Percentiles rank a stretch among this genome's conserved stretches.
Conservation (phyloP, 2,329 filamentous ascomycete species). For the Alternaria burnsii region DNA sequence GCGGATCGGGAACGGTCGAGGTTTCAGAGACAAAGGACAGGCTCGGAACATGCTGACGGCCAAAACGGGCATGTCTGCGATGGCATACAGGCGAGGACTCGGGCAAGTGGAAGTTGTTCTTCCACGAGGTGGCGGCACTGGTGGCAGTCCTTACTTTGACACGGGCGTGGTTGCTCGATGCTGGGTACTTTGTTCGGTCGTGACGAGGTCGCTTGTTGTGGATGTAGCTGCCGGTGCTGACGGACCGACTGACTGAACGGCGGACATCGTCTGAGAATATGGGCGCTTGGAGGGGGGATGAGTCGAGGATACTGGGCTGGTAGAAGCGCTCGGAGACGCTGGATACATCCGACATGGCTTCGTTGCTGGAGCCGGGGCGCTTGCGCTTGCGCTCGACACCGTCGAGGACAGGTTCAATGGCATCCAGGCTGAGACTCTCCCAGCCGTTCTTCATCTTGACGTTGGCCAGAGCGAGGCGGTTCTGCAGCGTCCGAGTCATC, state of each 20-base stretch:
- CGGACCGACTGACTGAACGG: constrained; percentile 61
- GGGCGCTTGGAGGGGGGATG: constrained; percentile 82
- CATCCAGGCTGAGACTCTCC: constrained; percentile 87
- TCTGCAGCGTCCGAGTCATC: constrained; percentile 93
- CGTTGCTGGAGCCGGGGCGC: constrained; percentile 70
- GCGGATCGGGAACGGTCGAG: constrained; percentile 70
- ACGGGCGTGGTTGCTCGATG: constrained; percentile 69
- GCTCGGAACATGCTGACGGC: constrained; percentile 73
- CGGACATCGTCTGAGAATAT: constrained; percentile 85
- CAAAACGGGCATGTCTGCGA: constrained; percentile 75
- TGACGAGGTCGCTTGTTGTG: constrained; percentile 50
- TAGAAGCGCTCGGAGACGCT: constrained; percentile 81
- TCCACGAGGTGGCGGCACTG: constrained; percentile 72
- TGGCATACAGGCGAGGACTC: constrained; percentile 88
- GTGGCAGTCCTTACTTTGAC: constrained; percentile 70
- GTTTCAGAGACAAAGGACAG: constrained; percentile 81
- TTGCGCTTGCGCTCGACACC: constrained; percentile 76
- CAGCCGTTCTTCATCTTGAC: constrained; percentile 97
- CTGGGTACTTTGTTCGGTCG: constrained; percentile 45
- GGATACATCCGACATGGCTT: constrained; percentile 85
- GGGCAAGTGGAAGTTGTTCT: constrained; percentile 76
- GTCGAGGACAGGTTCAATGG: constrained; percentile 84
- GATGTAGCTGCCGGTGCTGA: constrained; percentile 59
- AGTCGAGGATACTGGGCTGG: constrained; percentile 74
- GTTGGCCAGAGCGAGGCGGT: constrained; percentile 92